Conservation (phyloP, 148 eudicot species). For the Rhododendron henanense region DNA sequence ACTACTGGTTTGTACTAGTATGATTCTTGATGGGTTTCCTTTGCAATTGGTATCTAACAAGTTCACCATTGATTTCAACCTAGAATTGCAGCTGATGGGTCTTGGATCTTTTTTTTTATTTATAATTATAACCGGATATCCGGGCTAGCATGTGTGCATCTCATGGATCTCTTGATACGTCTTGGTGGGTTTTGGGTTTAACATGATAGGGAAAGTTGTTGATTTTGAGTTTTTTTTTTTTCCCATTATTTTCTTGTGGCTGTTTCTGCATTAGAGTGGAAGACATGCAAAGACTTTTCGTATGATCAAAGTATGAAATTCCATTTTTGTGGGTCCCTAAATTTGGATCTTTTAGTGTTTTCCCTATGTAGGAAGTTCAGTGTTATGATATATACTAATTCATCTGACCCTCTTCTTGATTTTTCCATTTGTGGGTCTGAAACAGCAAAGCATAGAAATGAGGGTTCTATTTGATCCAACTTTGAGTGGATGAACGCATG, state of each 20-base stretch:
- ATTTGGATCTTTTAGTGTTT: background rate
- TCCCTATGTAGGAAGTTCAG: background rate
- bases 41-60: background rate
- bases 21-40: background rate
- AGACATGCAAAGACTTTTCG: background rate
- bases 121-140: too few species aligned
- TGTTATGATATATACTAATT: background rate
- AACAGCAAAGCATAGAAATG: background rate
- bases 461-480: background rate
- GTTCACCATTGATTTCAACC: background rate
- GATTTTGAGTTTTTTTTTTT: background rate
- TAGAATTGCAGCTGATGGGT: background rate
- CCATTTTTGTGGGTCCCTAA: background rate
- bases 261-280: background rate
- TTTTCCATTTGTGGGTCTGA: background rate
- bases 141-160: too few species aligned
- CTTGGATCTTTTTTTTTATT: background rate
- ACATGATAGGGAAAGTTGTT: background rate
- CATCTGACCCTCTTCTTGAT: background rate
- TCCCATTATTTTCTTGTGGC: background rate
- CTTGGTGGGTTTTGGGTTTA: background rate
- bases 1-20: background rate
- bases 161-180: background rate
- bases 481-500: background rate
- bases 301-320: background rate